Evolutionary conservation across 495 filamentous ascomycete genomes (phyloP).

Genomic region (Aspergillus bertholletiae): DNA sequence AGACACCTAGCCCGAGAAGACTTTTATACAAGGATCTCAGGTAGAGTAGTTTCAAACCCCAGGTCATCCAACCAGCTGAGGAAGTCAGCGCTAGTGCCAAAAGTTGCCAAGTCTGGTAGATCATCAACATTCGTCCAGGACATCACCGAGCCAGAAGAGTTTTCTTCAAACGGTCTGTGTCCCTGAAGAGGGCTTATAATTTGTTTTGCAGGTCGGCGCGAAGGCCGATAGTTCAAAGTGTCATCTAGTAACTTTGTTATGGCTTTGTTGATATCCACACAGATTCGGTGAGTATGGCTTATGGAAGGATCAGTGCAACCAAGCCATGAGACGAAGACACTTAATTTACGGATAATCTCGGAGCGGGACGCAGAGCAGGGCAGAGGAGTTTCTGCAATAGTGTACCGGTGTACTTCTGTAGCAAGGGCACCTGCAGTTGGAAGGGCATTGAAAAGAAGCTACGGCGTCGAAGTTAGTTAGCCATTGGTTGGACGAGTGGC

Average conservation of each 20-base stretch:
- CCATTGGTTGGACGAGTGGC: too few relatives aligned
- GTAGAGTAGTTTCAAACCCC: background rate
- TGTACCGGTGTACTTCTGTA: background rate
- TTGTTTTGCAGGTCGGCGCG: background rate
- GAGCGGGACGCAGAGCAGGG: background rate
- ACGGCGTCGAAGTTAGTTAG: background rate
- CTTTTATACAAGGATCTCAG: background rate
- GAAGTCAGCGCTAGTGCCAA: background rate
- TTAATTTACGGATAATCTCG: background rate
- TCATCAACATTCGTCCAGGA: background rate
- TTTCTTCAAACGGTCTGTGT: background rate
- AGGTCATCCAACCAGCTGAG: slow-evolving; percentile 1
- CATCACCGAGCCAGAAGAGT: background rate
- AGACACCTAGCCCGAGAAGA: background rate
- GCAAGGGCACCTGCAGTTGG: background rate
- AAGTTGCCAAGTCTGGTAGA: background rate
- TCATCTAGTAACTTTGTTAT: background rate
- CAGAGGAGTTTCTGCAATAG: background rate
- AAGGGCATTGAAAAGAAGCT: background rate
- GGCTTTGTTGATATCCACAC: background rate
- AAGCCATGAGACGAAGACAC: background rate
- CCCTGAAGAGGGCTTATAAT: background rate
- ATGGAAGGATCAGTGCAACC: background rate
- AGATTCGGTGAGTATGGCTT: background rate
- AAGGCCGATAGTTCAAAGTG: background rate